Percentiles rank a stretch among this genome's conserved stretches.
Evolutionary conservation across 805 yeast species (phyloP).

Genomic region (Yarrowia sp.): DNA sequence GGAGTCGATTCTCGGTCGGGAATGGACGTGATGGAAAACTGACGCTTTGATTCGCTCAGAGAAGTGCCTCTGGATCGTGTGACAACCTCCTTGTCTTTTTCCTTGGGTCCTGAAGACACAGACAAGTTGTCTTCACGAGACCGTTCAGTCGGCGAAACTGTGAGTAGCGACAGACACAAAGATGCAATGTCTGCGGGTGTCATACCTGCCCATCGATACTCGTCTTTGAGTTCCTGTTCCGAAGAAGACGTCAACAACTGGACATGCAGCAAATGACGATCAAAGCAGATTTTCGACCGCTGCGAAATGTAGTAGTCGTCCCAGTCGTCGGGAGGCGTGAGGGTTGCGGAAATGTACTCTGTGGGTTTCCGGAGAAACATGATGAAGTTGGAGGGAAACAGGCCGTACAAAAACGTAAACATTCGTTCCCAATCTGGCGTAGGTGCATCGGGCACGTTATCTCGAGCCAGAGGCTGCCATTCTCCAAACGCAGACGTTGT

Average conservation of each 20-base stretch:
- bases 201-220: slow-evolving; percentile 36
- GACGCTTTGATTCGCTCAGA: slow-evolving; percentile 5
- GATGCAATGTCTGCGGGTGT: slow-evolving; percentile 42
- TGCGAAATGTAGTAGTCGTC: slow-evolving; percentile 39
- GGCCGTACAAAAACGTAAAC: slow-evolving; percentile 53
- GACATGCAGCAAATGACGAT: slow-evolving; percentile 49
- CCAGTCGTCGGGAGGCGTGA: slow-evolving; percentile 36
- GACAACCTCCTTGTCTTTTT: background rate
- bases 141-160: background rate
- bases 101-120: background rate
- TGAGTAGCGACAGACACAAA: slow-evolving; percentile 33
- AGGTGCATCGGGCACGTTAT: background rate
- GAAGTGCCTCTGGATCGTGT: slow-evolving; percentile 21
- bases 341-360: slow-evolving; percentile 36
- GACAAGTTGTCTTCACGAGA: background rate
- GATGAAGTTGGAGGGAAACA: slow-evolving; percentile 52
- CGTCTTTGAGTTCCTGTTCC: slow-evolving; percentile 39
- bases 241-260: slow-evolving; percentile 41
- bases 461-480: background rate
- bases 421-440: slow-evolving; percentile 31
- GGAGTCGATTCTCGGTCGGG: slow-evolving; percentile 14
- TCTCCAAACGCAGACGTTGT: background rate
- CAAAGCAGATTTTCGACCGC: slow-evolving; percentile 36
- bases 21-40: slow-evolving; percentile 2
- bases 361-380: slow-evolving; percentile 45